Base-by-base conservation (phyloP, 2,329 filamentous ascomycete genomes). In the Colletotrichum tamarilloi region DNA sequence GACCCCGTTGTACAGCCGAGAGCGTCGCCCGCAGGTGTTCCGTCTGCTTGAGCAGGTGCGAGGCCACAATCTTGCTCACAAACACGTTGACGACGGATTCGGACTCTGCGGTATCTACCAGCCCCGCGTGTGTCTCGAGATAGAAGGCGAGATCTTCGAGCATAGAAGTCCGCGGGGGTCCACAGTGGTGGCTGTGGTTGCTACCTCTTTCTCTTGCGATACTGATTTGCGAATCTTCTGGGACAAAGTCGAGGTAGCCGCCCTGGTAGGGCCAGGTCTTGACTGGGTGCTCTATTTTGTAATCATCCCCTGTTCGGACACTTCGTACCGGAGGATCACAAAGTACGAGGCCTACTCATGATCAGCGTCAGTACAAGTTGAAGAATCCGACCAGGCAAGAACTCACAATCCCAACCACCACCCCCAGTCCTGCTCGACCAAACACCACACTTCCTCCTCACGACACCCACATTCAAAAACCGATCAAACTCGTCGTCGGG, bases 171-270 rank as follows among this genome's bases (percentile, higher is more conserved):
- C 77, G 59, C 11, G 74, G 76, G 6, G 78, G 78, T 1, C 75
- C 77, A 14, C 38, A n/a, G 62, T 68, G 57, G 14, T 38, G 12
- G 22, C 22, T 22, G 22, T 22, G 22, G 22, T 22, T 22, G 22
- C 22, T 22, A 22, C 22, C 22, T 22, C 22, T 22, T 22, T 22
- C 22, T 22, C 22, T 22, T 22, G 22, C 68, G 6, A 68, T 53
- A 14, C 64, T 69, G 11, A 74, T 55, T 60, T 77, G 76, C 14
- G 72, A 73, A 19, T 66, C 71, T 42, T 74, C 74, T 1, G 77
- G 77, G 19, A 78, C 74, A 58, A 79, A 78, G 73, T 78, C 77
- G 26, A 77, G 67, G 55, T 79, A 79, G 42, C 77, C 77, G 24
- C 76, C 76, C 49, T 78, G 76, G 60, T 77, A 78, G 2, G 76